Conservation (phyloP, 2,329 filamentous ascomycete species). For the Drechslerella dactyloides region DNA sequence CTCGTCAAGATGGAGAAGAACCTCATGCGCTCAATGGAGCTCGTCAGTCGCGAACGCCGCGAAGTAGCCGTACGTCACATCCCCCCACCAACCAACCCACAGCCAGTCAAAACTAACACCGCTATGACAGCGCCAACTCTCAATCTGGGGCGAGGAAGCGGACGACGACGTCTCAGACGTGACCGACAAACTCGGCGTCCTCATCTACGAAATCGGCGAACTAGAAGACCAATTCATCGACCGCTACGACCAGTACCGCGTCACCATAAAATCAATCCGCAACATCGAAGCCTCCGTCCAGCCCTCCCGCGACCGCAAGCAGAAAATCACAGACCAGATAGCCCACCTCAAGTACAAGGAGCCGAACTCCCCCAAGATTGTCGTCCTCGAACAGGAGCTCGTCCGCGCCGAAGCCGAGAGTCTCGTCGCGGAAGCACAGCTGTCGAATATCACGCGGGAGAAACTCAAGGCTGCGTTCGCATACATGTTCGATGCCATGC, state of each 20-base stretch:
- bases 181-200: constrained; percentile 96
- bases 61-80: constrained; percentile 89
- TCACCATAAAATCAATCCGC: constrained; percentile 98
- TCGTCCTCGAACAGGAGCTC: constrained; percentile 96
- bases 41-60: constrained; percentile 94
- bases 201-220: constrained; percentile 98
- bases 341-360: constrained; percentile 99
- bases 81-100: background rate
- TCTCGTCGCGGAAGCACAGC: constrained; percentile 95
- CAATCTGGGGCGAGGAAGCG: constrained; percentile 92
- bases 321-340: constrained; percentile 99
- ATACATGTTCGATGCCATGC: constrained; percentile 96
- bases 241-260: constrained; percentile 97
- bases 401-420: constrained; percentile 98
- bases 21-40: constrained; percentile 97
- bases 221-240: constrained; percentile 98
- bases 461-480: constrained; percentile 98
- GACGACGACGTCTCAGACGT: constrained; percentile 99
- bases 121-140: constrained; percentile 84
- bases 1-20: constrained; percentile 99
- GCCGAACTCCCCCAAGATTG: constrained; percentile 95
- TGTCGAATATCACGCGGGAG: constrained; percentile 98
- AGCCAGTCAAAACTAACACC: background rate
- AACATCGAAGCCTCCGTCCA: constrained; percentile 99
- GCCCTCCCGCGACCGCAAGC: constrained; percentile 96